Evolutionary conservation across 2,329 filamentous ascomycete species (phyloP), one percentile per base, ranked within the genome.

Genomic region (Blastomyces gilchristii): DNA sequence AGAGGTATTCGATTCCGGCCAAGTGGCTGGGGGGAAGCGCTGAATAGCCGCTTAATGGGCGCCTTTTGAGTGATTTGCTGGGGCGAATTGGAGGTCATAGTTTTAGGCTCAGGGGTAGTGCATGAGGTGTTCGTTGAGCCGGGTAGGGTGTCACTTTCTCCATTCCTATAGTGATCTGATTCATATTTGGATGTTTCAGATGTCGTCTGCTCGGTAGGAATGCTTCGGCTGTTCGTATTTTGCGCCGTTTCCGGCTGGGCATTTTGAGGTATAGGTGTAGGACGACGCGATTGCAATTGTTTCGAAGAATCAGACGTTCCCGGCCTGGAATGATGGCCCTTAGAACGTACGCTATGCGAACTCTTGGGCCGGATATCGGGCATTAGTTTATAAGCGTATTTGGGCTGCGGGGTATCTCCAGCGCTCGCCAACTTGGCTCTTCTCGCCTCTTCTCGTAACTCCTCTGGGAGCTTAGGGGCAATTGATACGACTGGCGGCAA

Each of bases 51-150:
- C 28, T 49, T 59, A 3, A 9, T 54, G 12, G 53, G 39, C 3
- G 14, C 57, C 18, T 47, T 49, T 34, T 57, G 57, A 49, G 59
- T 60, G 9, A 47, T 68, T 68, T 59, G 58, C 28, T 68, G 68
- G 2, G 73, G 67, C 69, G 72, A 75, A 58, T 66, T 16, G 59
- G 28, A 52, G 34, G 22, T 34, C 12, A 14, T 14, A 43, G 18
- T 34, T 57, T 58, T 52, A 34, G 60, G 22, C 25, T 52, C 43
- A 7, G 43, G 28, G 8, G 58, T 43, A 25, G 58, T 31, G 16
- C 25, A 41, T 47, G 57, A 59, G 31, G 18, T n/a, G 1, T 49
- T 25, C 22, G 60, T 5, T 25, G n/a, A 16, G n/a, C 18, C 34
- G 1, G 1, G 18, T 43, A 52, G 9, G 37, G 25, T 22, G 6